Base-by-base conservation (phyloP, 345 rosid genomes). In the Eucalyptus cloeziana region DNA sequence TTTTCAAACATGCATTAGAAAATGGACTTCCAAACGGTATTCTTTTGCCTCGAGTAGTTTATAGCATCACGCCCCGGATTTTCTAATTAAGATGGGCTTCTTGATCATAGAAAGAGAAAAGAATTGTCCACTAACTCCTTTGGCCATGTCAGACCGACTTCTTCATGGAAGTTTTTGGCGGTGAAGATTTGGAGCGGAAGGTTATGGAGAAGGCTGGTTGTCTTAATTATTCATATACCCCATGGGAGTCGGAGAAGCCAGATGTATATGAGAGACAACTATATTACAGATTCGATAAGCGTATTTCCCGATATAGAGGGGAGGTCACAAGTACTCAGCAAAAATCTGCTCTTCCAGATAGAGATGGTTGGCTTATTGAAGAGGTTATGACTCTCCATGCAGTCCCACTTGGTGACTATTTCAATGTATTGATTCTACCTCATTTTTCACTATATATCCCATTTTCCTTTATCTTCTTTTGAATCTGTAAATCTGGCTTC, bases 271-370 rank as follows among this genome's bases (percentile, higher is more conserved):
- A 95, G 93, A 95, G 99, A 91, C 99, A 98, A 92, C 92, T 94
- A 87, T 93, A 92, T 93, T 98, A 93, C 92, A 94, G 96, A 91
- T 95, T 95, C 13, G 99, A 98, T 89, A 96, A 94, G 91, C 89
- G 92, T 58, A 90, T 95, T 64, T 96, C 98, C 58, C 96, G 95
- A 33, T 98, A 94, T n/a, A 91, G 96, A 89, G 99, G 99, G 92
- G 99, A 96, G 92, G 99, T 96, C 88, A 98, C 99, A 22, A 95
- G 98, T 86, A 94, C 97, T 87, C 98, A 98, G 92, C 99, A 98
- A 93, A 96, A 94, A 89, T 91, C 95, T 22, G 95, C 91, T 49
- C 91, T 96, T 43, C 60, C 94, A 21, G 97, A 95, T 87, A 93
- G 87, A 87, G 95, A 94, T 64, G 96, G 99, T 54, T 96, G 98